phyloP scores from a whole-genome alignment of 257 asterid species.

The Solanum appendiculatum region DNA sequence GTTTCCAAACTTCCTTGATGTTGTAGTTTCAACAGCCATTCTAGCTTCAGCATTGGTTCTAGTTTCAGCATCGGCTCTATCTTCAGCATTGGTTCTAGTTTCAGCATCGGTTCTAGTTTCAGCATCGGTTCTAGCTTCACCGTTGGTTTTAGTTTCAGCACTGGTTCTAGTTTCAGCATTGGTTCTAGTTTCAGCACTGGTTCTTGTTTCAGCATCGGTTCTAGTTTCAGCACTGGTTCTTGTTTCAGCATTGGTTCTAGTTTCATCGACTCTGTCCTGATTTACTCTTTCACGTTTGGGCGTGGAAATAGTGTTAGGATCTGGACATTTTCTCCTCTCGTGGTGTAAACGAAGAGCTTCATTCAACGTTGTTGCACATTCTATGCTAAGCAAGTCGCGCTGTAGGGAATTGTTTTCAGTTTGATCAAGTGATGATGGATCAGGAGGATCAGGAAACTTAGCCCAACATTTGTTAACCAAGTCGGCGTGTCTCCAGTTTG shows the following conservation, averaged over 20 bases:
- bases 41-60: background rate
- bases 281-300: constrained; percentile 4
- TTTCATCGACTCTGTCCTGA: constrained; percentile 8
- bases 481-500: constrained; percentile 71
- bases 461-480: constrained; percentile 74
- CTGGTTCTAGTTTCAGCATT: background rate
- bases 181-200: background rate
- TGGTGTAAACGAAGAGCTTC: constrained; percentile 62
- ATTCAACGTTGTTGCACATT: constrained; percentile 57
- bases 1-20: background rate
- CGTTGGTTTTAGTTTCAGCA: background rate
- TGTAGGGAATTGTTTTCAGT: constrained; percentile 32
- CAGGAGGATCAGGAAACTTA: constrained; percentile 78
- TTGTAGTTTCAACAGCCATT: background rate
- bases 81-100: background rate
- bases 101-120: background rate
- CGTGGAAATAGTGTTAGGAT: constrained; percentile 25
- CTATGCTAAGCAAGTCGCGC: constrained; percentile 88
- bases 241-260: background rate
- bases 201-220: background rate
- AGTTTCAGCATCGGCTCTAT: background rate
- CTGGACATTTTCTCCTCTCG: constrained; percentile 42
- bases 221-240: background rate
- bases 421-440: constrained; percentile 48
- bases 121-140: background rate